Evolutionary conservation across 164 flowering plant genomes (phyloP).

Genomic region (Kalanchoe fedtschenkoi): DNA sequence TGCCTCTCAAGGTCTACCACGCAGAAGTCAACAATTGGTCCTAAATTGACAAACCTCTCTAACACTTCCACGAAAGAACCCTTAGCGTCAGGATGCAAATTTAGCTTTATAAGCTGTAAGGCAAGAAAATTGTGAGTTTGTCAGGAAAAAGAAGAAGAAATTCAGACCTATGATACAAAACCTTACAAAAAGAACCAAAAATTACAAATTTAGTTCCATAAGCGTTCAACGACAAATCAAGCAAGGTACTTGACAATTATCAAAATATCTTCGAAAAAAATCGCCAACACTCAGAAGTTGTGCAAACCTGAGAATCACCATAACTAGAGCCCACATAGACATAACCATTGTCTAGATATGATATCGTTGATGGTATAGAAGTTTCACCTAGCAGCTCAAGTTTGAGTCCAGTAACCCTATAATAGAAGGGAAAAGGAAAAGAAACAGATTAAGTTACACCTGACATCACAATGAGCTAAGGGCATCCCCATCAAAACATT

Average conservation of each 20-base stretch:
- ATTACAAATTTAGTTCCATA: background rate
- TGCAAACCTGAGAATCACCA: slow-evolving; percentile 92
- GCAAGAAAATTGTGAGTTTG: background rate
- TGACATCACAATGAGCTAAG: background rate
- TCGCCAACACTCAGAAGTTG: too few species aligned
- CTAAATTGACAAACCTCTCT: slow-evolving; percentile 88
- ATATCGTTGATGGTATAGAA: slow-evolving; percentile 86
- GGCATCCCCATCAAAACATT: too few species aligned
- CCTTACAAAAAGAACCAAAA: background rate
- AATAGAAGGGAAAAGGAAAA: slow-evolving; percentile 5
- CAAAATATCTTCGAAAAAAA: background rate
- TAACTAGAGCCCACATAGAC: slow-evolving; percentile 92
- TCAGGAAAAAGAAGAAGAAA: too few species aligned
- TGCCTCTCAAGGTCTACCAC: slow-evolving; percentile 99
- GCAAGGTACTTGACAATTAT: background rate
- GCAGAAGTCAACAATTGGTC: slow-evolving; percentile 93
- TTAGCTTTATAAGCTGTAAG: slow-evolving; percentile 81
- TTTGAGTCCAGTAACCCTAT: slow-evolving; percentile 91
- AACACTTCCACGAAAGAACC: slow-evolving; percentile 96
- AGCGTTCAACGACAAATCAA: background rate
- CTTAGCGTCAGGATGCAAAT: slow-evolving; percentile 87
- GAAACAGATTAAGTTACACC: background rate
- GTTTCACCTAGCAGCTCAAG: slow-evolving; percentile 95
- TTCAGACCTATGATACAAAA: background rate
- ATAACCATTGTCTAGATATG: slow-evolving; percentile 88